These are phyloP conservation scores for Nemophila menziesii DNA, from an alignment of 257 asterid genomes.

Conservation along the genomic window DNA sequence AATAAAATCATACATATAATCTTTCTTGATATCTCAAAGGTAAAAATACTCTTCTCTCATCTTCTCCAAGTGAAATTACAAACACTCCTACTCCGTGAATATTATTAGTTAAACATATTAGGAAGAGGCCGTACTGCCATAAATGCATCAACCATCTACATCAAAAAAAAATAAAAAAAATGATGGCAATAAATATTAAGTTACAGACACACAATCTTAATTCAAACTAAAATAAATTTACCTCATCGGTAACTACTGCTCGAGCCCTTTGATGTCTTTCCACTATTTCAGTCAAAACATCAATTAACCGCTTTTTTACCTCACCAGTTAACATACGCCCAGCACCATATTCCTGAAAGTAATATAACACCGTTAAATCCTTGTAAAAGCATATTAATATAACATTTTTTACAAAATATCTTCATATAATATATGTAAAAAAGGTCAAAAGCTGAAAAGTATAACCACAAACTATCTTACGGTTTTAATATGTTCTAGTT, in stretches of 20 bases:
- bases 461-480: conserved; percentile 19
- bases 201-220: background rate
- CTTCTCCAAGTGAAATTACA: background rate
- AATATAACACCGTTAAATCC: background rate
- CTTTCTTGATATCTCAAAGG: background rate
- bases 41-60: background rate
- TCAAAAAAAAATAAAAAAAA: conserved; percentile 2
- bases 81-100: background rate
- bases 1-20: background rate
- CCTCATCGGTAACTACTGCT: conserved; percentile 92
- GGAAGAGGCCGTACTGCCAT: conserved; percentile 87
- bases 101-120: conserved; percentile 48
- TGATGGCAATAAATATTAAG: background rate
- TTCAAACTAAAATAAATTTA: conserved; percentile 6
- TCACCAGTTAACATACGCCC: conserved; percentile 96
- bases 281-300: conserved; percentile 64
- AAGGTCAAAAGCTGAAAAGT: background rate
- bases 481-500: conserved; percentile 51
- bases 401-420: background rate
- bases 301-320: conserved; percentile 60
- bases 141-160: conserved; percentile 85
- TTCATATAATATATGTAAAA: conserved; percentile 2
- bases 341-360: conserved; percentile 66
- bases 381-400: background rate
- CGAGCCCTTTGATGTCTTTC: conserved; percentile 78